These are phyloP conservation scores for Lachnellula occidentalis DNA, from an alignment of 2,329 filamentous ascomycete genomes.

Conservation along the genomic window DNA sequence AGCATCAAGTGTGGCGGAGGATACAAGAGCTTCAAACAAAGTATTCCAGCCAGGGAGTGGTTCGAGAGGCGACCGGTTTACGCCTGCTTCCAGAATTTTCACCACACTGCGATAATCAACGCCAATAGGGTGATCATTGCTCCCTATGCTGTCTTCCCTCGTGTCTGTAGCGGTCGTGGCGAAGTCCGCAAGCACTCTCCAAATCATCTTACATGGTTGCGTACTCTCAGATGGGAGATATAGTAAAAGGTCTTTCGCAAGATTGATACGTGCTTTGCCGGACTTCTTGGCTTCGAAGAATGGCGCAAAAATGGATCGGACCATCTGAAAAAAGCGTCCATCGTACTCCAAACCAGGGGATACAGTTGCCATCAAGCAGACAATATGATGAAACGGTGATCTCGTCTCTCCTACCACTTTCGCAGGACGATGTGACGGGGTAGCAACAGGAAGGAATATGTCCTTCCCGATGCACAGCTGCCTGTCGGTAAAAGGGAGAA, in stretches of 20 bases:
- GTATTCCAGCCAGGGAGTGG: conserved; percentile 36
- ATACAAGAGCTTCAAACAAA: conserved; percentile 52
- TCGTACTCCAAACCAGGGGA: conserved; percentile 23
- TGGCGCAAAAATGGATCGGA: conserved; percentile 49
- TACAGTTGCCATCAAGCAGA: conserved; percentile 45
- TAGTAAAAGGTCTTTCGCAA: conserved; percentile 29
- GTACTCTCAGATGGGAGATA: conserved; percentile 26
- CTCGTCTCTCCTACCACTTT: conserved; percentile 47
- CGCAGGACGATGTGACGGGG: conserved; percentile 53
- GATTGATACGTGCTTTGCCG: conserved; percentile 32
- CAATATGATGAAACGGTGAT: conserved; percentile 61
- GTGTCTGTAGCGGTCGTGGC: conserved; percentile 18
- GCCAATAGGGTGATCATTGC: conserved; percentile 45
- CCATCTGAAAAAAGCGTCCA: conserved; percentile 23
- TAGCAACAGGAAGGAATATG: conserved; percentile 56
- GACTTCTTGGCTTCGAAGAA: conserved; percentile 45
- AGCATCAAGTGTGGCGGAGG: conserved; percentile 54
- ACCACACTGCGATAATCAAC: conserved; percentile 66
- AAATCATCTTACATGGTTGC: conserved; percentile 22
- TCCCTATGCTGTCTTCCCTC: conserved; percentile 28
- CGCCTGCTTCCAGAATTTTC: conserved; percentile 60
- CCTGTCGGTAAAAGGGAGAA: conserved; percentile 59
- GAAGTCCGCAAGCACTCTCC: conserved; percentile 28
- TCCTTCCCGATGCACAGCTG: conserved; percentile 47
- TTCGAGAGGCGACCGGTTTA: conserved; percentile 35